These are phyloP conservation scores for Oxytropis ochrocephala DNA, from an alignment of 306 rosid species.

Conservation along the genomic window DNA sequence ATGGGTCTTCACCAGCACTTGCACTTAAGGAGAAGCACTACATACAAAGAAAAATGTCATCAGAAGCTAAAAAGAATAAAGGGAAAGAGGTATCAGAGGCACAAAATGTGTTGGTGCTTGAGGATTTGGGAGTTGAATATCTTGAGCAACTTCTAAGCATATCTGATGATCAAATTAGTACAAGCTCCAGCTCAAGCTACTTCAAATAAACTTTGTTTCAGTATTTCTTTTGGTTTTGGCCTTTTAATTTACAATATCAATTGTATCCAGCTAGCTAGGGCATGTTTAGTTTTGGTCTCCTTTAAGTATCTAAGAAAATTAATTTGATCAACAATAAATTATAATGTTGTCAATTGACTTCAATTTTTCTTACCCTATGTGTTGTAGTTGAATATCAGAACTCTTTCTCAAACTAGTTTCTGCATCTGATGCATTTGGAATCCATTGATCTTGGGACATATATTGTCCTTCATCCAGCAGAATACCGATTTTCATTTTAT, in stretches of 20 bases:
- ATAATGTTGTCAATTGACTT: not conserved
- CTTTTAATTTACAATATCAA: not conserved
- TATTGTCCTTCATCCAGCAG: not conserved
- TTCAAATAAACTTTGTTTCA: not conserved
- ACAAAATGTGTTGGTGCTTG: conserved; percentile 22
- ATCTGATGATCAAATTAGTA: conserved; percentile 6
- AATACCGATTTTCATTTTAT: no score
- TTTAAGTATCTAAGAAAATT: not conserved
- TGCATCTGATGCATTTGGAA: not conserved
- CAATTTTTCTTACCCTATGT: not conserved
- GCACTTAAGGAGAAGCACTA: conserved; percentile 36
- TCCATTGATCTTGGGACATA: not conserved
- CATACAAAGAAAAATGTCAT: not conserved
- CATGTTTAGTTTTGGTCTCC: not conserved
- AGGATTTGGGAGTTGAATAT: conserved; percentile 60
- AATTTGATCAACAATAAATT: not conserved
- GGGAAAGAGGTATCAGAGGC: not conserved
- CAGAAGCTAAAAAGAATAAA: not conserved
- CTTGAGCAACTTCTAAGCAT: conserved; percentile 49
- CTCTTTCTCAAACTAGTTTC: no score
- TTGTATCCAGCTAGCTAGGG: not conserved
- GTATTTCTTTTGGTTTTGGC: not conserved
- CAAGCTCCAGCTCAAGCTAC: not conserved
- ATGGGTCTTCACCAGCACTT: conserved; percentile 46
- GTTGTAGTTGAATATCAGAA: no score